Evolutionary conservation across 1,139 yeast genomes (phyloP), one percentile per base, ranked within the genome.

Genomic region (Zygosaccharomyces sapae): DNA sequence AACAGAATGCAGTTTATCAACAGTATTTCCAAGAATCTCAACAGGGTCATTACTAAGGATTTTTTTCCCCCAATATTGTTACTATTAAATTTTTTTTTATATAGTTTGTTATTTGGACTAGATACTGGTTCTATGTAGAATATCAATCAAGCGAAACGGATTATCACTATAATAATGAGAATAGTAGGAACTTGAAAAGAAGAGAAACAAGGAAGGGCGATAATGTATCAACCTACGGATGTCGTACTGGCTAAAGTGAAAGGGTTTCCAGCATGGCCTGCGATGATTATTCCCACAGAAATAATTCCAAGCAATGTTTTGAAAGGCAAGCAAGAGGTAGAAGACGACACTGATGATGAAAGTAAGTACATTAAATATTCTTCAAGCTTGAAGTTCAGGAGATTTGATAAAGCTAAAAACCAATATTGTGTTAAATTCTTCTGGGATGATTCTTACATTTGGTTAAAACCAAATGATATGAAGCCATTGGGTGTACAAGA

Each of bases 251-350:
- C 89, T 5, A 84, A 84, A 62, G 81, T 84, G 29, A 84, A 83
- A 59, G 89, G 90, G 5, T 84, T 80, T 60, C 85, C 90, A 5
- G 81, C 86, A 39, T 84, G 92, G 92, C 92, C 92, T 0, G 87
- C 88, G 3, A 80, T 83, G 78, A 79, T 84, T 2, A 72, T 84
- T n/a, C 83, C 83, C 2, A 74, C 70, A 46, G 70, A 73, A 22
- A 60, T 76, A 5, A 69, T 84, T 8, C 90, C 92, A 0, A 74
- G 70, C 8, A 70, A 75, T 54, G 75, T 84, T 25, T 53, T 67
- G 37, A 62, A 66, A 31, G 73, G 72, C 50, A 76, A 73, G 52
- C 57, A 53, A 2, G 50, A 51, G 8, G 59, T 60, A 37, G 51
- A 55, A 10, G 57, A 52, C 4, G 52, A 51, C 7, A 59, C 51